Evolutionary conservation across 805 yeast genomes (phyloP).

Genomic region (Candida rishiriensis): DNA sequence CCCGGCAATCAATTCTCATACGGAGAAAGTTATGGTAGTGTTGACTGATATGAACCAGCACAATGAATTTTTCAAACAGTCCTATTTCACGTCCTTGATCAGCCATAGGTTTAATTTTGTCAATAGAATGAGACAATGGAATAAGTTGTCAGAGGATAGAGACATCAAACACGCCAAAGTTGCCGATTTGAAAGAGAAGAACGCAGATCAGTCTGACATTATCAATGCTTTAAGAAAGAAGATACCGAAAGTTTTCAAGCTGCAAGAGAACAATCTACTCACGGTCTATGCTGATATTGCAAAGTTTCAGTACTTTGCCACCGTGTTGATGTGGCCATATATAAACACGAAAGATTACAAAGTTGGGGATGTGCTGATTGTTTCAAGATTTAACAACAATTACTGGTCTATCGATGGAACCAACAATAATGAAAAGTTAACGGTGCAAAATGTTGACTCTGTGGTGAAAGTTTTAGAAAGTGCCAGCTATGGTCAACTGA

Average conservation of each 20-base stretch:
- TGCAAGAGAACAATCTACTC: constrained; percentile 33
- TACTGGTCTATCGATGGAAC: constrained; percentile 18
- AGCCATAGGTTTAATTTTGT: constrained; percentile 42
- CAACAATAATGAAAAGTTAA: constrained; percentile 7
- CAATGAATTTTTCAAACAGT: constrained; percentile 14
- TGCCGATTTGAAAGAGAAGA: constrained; percentile 37
- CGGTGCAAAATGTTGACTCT: constrained; percentile 4
- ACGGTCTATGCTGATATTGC: constrained; percentile 48
- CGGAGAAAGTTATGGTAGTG: constrained; percentile 45
- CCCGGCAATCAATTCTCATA: constrained; percentile 22
- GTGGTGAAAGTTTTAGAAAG: constrained; percentile 8
- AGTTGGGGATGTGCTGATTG: constrained; percentile 54
- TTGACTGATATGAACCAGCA: constrained; percentile 41
- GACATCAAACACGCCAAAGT: constrained; percentile 40
- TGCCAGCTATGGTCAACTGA: constrained; percentile 6
- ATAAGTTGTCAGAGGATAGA: constrained; percentile 27
- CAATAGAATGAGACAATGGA: constrained; percentile 34
- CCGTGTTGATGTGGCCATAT: constrained; percentile 34
- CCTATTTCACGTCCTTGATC: constrained; percentile 32
- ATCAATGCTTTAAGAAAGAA: constrained; percentile 48
- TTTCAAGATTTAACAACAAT: constrained; percentile 34
- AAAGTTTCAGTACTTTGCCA: constrained; percentile 16
- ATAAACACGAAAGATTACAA: constrained; percentile 28
- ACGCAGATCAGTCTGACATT: constrained; percentile 40
- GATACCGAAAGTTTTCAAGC: constrained; percentile 35